phyloP scores from a whole-genome alignment of 495 filamentous ascomycete genomes.

The Stereocaulon alpinum region DNA sequence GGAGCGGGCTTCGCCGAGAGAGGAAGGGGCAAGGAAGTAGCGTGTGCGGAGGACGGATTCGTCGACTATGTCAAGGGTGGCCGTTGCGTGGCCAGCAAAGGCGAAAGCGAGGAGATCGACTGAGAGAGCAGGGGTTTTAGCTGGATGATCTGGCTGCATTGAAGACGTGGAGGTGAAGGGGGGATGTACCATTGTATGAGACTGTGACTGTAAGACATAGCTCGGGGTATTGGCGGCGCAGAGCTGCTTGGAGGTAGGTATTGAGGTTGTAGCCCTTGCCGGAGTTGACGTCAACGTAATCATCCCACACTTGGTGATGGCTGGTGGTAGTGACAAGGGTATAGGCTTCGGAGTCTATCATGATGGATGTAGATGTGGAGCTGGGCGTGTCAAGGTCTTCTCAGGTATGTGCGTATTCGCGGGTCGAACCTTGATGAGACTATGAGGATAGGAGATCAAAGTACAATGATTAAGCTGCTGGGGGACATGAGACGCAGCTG shows the following conservation, averaged over 20 bases:
- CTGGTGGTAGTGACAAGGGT: conserved; percentile 3
- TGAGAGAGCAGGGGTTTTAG: neutral
- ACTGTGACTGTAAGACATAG: conserved; percentile 16
- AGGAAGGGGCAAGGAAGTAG: conserved; percentile 23
- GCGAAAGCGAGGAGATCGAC: conserved; percentile 30
- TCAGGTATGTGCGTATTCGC: neutral
- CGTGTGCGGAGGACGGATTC: conserved; percentile 31
- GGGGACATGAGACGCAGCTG: neutral
- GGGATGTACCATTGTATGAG: conserved; percentile 11
- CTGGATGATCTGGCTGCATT: too few relatives aligned
- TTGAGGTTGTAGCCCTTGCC: conserved; percentile 7
- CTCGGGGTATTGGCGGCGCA: conserved; percentile 18
- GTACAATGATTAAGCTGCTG: neutral
- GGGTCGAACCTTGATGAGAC: too few relatives aligned
- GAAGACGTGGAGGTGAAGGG: too few relatives aligned
- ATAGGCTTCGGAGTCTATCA: conserved; percentile 8
- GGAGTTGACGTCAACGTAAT: conserved; percentile 12
- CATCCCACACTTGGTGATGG: conserved; percentile 12
- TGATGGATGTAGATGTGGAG: neutral
- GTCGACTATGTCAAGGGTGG: conserved; percentile 30
- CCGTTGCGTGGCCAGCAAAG: conserved; percentile 32
- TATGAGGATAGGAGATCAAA: too few relatives aligned
- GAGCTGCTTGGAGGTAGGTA: conserved; percentile 11
- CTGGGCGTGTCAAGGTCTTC: neutral
- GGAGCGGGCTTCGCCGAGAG: conserved; percentile 27